phyloP scores from a whole-genome alignment of 2,329 filamentous ascomycete species.

The Trichophaea hybrida region DNA sequence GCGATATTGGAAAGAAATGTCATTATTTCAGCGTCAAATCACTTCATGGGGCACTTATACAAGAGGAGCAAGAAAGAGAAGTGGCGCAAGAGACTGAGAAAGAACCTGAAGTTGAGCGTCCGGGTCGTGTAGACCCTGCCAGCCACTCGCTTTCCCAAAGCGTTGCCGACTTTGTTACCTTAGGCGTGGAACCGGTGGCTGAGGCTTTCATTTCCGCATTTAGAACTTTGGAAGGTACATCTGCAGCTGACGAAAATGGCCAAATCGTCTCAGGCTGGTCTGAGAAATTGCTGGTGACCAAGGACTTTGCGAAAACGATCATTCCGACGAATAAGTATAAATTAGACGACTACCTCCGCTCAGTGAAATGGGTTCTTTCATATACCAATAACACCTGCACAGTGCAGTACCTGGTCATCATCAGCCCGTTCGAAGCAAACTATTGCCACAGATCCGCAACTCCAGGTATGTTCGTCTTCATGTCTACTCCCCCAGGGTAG shows the following conservation, averaged over 20 bases:
- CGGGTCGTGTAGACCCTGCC: constrained; percentile 32
- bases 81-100: constrained; percentile 49
- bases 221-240: constrained; percentile 37
- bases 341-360: constrained; percentile 39
- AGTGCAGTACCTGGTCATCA: constrained; percentile 30
- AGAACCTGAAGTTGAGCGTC: constrained; percentile 42
- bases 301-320: constrained; percentile 40
- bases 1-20: constrained; percentile 10
- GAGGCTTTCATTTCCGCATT: constrained; percentile 26
- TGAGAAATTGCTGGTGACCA: constrained; percentile 35
- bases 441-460: constrained; percentile 34
- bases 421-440: constrained; percentile 46
- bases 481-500: constrained; percentile 39
- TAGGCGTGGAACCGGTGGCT: too few species aligned
- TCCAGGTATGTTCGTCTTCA: constrained; percentile 35
- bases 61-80: constrained; percentile 57
- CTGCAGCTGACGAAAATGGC: constrained; percentile 31
- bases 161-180: constrained; percentile 16
- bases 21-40: constrained; percentile 8
- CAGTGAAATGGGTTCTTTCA: constrained; percentile 29
- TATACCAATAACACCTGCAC: too few species aligned
- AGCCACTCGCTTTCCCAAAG: constrained; percentile 34
- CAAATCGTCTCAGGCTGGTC: constrained; percentile 31
- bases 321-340: constrained; percentile 30
- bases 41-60: constrained; percentile 33